phyloP scores from a whole-genome alignment of 192 early-diverging fungal genomes.

The Nowakowskiella sp. region DNA sequence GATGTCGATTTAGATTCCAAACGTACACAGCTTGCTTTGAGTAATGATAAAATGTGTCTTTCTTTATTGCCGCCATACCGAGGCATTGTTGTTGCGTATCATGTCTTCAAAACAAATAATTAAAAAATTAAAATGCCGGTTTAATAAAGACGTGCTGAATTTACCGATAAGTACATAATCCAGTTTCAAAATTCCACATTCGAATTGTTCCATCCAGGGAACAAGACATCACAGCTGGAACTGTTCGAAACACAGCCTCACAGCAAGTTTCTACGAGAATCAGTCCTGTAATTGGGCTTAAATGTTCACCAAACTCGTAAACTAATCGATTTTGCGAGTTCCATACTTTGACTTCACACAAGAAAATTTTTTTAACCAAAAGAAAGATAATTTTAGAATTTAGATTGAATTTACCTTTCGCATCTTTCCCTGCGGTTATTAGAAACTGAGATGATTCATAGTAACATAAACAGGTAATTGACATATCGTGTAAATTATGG shows the following conservation, averaged over 20 bases:
- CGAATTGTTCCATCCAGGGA: constrained; percentile 38
- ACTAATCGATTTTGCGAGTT: constrained; percentile 29
- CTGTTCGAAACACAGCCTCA: constrained; percentile 17
- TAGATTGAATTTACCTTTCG: constrained; percentile 19
- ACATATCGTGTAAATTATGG: constrained; percentile 30
- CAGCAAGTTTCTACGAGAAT: constrained; percentile 26
- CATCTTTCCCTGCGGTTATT: constrained; percentile 33
- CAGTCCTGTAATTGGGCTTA: constrained; percentile 25
- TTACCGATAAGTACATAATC: constrained; percentile 18
- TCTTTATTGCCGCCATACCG: constrained; percentile 20
- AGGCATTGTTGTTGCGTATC: constrained; percentile 19
- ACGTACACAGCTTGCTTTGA: constrained; percentile 11
- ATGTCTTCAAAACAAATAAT: constrained; percentile 10
- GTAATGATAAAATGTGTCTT: constrained; percentile 23
- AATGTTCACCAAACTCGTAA: constrained; percentile 34
- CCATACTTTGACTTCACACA: constrained; percentile 29
- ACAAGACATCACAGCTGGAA: constrained; percentile 27
- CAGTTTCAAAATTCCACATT: constrained; percentile 42
- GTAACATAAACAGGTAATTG: constrained; percentile 24
- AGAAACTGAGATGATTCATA: constrained; percentile 39
- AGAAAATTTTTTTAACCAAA: constrained; percentile 4
- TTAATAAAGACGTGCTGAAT: too few relatives aligned
- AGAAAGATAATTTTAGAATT: constrained; percentile 3
- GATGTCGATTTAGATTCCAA: constrained; percentile 32
- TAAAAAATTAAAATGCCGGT: too few relatives aligned